Evolutionary conservation across 495 filamentous ascomycete genomes (phyloP), one percentile per base, ranked within the genome.

Genomic region (Massariosphaeria phaeospora): DNA sequence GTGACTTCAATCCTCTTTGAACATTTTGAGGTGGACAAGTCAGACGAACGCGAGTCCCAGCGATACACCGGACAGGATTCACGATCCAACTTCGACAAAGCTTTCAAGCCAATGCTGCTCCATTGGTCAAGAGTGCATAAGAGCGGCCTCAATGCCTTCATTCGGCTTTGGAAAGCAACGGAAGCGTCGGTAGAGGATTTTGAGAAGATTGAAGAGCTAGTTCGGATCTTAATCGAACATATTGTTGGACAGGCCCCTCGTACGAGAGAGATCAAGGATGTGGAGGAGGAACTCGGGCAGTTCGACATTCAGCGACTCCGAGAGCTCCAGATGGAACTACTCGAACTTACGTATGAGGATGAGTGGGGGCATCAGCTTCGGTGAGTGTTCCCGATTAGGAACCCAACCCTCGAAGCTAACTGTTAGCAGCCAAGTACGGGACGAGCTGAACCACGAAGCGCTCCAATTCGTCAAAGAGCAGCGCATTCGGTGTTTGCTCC

Each of bases 71-170:
- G 84, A 2, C 69, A 93, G 39, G 91, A 95, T 54, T 86, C 86
- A 18, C 79, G 81, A 20, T 80, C 85, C 25, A 82, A 87, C 36
- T 80, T 94, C 58, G 93, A 99, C 67, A 86, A 82, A 65, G 70
- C 94, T 18, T 97, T 96, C 73, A 82, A 82, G 21, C 94, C 93
- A 1, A 70, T 96, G 40, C 73, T 97, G 31, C 76, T 99, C 24
- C 94, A 97, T 57, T 99, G 93, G 93, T 89, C 88, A 3, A 75
- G 89, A n/a, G 69, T 99, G n/a, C 93, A 99, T 67, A 86, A 85
- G 2, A 85, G 87, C 2, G 87, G 86, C 3, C 66, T 97, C n/a
- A 85, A 91, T 60, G 83, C 88, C 11, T 96, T 96, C 58, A 85
- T 96, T 66, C 81, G 91, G 20, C 67, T 99, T 55, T 99, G 93